Percentiles rank a stretch among this genome's conserved stretches.
phyloP scores from a whole-genome alignment of 2,329 filamentous ascomycete genomes.

The Didymella arachidicola region DNA sequence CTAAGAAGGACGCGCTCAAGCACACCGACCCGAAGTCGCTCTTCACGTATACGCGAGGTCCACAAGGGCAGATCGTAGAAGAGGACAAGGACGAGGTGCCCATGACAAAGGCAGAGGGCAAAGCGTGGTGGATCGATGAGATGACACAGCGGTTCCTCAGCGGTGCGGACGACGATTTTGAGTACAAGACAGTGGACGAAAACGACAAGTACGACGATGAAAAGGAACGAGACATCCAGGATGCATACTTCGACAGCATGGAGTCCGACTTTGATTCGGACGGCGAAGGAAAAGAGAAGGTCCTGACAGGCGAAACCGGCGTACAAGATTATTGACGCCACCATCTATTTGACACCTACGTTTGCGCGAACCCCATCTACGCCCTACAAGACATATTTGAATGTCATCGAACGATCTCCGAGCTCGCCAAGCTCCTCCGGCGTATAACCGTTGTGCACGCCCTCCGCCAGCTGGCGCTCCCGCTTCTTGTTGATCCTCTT shows the following conservation, averaged over 20 bases:
- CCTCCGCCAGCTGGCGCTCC: slow-evolving; percentile 46
- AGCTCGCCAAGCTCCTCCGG: slow-evolving; percentile 63
- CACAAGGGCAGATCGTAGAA: slow-evolving; percentile 64
- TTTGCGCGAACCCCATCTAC: background rate
- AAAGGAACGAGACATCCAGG: slow-evolving; percentile 69
- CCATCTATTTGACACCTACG: background rate
- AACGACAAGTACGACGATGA: slow-evolving; percentile 77
- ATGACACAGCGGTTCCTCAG: slow-evolving; percentile 77
- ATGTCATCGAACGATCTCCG: slow-evolving; percentile 69
- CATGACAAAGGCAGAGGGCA: slow-evolving; percentile 70
- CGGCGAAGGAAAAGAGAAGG: slow-evolving; percentile 51
- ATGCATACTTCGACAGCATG: slow-evolving; percentile 82
- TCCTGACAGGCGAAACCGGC: slow-evolving; percentile 56
- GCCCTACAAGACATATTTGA: slow-evolving; percentile 65
- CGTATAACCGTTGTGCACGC: slow-evolving; percentile 53
- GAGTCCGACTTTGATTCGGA: slow-evolving; percentile 71
- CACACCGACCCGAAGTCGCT: slow-evolving; percentile 61
- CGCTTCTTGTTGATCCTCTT: slow-evolving; percentile 66
- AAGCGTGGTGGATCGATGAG: slow-evolving; percentile 73
- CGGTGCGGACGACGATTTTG: slow-evolving; percentile 79
- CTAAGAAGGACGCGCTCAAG: slow-evolving; percentile 71
- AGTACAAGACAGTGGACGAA: slow-evolving; percentile 74
- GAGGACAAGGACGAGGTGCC: slow-evolving; percentile 66
- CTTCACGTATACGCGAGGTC: slow-evolving; percentile 60
- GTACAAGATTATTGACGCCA: slow-evolving; percentile 56